Conservation (phyloP, 345 rosid species). For the Aurinia saxatilis region DNA sequence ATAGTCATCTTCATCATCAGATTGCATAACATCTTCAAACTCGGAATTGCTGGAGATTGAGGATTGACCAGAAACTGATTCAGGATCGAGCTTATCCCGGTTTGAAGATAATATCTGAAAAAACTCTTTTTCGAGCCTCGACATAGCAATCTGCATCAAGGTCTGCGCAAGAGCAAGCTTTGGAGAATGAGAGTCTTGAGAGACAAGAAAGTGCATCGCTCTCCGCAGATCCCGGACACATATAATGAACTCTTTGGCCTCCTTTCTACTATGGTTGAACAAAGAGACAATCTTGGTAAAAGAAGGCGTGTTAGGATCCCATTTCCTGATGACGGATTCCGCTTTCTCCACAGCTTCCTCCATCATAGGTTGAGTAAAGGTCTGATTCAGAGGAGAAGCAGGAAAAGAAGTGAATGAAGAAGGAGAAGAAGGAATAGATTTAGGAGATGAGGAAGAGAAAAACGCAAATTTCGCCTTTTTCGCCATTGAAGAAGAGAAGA, state of each 20-base stretch:
- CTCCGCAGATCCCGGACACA: slow-evolving; percentile 36
- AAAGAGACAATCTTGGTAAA: slow-evolving; percentile 30
- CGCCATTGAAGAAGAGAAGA: slow-evolving; percentile 16
- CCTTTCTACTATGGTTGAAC: slow-evolving; percentile 37
- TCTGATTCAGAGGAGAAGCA: slow-evolving; percentile 22
- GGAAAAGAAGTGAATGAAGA: slow-evolving; percentile 23
- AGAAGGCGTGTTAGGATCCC: slow-evolving; percentile 46
- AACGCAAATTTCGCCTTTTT: slow-evolving; percentile 8
- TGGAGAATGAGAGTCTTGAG: slow-evolving; percentile 34
- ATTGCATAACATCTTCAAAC: slow-evolving; percentile 12
- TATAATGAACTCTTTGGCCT: slow-evolving; percentile 44
- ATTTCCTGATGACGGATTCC: slow-evolving; percentile 45
- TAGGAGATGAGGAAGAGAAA: slow-evolving; percentile 27
- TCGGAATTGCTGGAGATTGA: slow-evolving; percentile 34
- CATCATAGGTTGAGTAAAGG: slow-evolving; percentile 34
- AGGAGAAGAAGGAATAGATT: slow-evolving; percentile 18
- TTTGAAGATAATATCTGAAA: slow-evolving; percentile 36
- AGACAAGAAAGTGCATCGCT: slow-evolving; percentile 49
- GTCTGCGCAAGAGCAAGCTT: slow-evolving; percentile 52
- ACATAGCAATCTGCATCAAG: slow-evolving; percentile 64
- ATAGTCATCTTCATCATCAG: slow-evolving; percentile 19
- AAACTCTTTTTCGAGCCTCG: slow-evolving; percentile 57
- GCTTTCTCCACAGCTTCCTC: slow-evolving; percentile 44
- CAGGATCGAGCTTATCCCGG: slow-evolving; percentile 40
- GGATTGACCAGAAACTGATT: slow-evolving; percentile 48